Evolutionary conservation across 2,329 filamentous ascomycete genomes (phyloP), one percentile per base, ranked within the genome.

Genomic region (Volutella citrinella): DNA sequence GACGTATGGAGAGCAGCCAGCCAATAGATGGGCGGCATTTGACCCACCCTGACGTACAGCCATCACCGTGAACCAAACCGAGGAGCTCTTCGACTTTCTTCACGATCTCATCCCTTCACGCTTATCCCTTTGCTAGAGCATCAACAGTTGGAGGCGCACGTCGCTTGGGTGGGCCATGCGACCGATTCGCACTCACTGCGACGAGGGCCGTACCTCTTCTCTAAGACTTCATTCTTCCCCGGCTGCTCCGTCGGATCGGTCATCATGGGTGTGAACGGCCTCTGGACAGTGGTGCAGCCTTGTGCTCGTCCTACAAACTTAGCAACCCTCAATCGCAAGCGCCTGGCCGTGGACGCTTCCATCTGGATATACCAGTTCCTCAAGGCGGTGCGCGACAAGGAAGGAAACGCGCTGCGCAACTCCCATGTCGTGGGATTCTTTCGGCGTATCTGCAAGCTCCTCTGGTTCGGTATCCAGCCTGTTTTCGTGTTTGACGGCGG

Each of bases 361-460:
- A 98, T 98, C 59, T 98, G 93, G 93, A 97, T 98, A 52, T 98
- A 98, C 72, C 93, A 98, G 59, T 98, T 98, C 56, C 80, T 98
- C 52, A 98, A 98, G 68, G 93, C 94, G 9, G 93, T 98, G 10
- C 90, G 93, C 52, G 93, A 98, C 66, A 96, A 97, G 56, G 93
- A 98, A 64, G 93, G 93, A 34, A 95, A 98, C 57, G 93, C 93
- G 2, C 73, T 98, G 32, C 87, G 90, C 45, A 98, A 96, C 67
- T 91, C 87, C 19, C 93, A 98, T 56, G 80, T 98, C 21, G 87
- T 98, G 26, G 93, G 94, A 23, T 98, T 98, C 77, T 98, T 98
- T 66, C 87, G 93, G 32, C 82, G 93, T 41, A 95, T 98, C 60
- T 98, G 93, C 75, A 98, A 98, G 61, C 76, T 98, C 2, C 76